Evolutionary conservation across 805 yeast genomes (phyloP), one percentile per base, ranked within the genome.

Genomic region (Isabelozyma gotoi): DNA sequence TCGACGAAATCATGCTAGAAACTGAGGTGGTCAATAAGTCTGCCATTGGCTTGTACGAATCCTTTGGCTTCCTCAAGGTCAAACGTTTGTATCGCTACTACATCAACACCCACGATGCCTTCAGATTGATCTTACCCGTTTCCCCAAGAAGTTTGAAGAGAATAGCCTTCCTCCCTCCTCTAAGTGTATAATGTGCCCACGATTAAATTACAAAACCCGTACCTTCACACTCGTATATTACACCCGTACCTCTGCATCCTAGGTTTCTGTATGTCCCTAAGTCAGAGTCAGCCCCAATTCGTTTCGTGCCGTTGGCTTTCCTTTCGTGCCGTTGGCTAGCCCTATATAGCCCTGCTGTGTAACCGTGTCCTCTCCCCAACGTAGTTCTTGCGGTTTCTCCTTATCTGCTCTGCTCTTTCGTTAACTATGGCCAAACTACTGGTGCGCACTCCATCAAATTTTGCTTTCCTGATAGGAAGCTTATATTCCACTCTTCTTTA

Each of bases 1-100:
- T 91, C 35, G 98, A 94, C 64, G 99, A 94, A 62, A 80, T 91
- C n/a, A 84, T 85, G 71, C 71, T 94, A 46, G 99, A 94, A 59
- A 88, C 99, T 0, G 98, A 94, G 59, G 94, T 86, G 5, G 81
- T 78, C 17, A 94, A 94, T 57, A 58, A 47, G 7, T 83, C 85
- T 0, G 96, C 96, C 1, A 65, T 88, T 45, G 62, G 66, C 17
- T 63, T 88, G 14, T 88, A 88, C 55, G 89, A 85, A 56, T 78
- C 80, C 47, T 71, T 87, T 70, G 96, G 96, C 2, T 88, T 88
- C 57, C 56, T 88, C 33, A 69, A 88, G 39, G 74, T 81, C 40
- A 85, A 88, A 54, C 71, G 98, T 45, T 75, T 92, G 60, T 85
- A 82, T 59, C 73, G 96, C 41, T 94, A 94, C 71, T 94, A 94